Evolutionary conservation across 2,329 filamentous ascomycete genomes (phyloP).

Genomic region (Cercospora janseana): DNA sequence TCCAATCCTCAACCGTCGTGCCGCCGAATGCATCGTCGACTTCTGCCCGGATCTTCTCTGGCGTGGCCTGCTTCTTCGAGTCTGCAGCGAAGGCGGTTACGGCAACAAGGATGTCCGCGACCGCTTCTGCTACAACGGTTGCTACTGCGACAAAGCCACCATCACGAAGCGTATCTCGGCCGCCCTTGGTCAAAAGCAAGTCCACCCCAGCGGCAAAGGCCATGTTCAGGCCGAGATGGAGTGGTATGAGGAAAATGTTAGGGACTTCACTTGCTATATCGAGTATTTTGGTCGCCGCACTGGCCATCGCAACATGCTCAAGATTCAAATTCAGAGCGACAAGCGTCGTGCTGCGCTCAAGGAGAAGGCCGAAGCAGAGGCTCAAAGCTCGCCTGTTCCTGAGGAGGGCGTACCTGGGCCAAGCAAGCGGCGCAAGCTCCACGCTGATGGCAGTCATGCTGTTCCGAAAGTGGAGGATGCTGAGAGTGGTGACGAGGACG

Average conservation of each 20-base stretch:
- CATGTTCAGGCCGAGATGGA: conserved; percentile 26
- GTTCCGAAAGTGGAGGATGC: conserved; percentile 14
- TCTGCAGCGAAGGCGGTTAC: conserved; percentile 34
- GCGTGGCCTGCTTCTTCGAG: conserved; percentile 38
- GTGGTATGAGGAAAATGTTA: conserved; percentile 32
- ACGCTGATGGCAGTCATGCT: conserved; percentile 11
- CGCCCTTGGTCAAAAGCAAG: conserved; percentile 38
- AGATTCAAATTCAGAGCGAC: conserved; percentile 28
- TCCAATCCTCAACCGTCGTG: conserved; percentile 32
- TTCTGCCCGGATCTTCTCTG: conserved; percentile 40
- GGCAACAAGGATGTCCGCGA: conserved; percentile 38
- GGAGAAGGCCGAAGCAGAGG: conserved; percentile 5
- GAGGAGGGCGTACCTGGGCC: conserved; percentile 14
- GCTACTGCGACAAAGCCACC: conserved; percentile 37
- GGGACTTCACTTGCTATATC: conserved; percentile 32
- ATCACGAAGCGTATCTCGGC: conserved; percentile 39
- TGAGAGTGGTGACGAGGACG: conserved; percentile 18
- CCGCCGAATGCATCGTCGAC: conserved; percentile 39
- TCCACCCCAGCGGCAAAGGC: conserved; percentile 28
- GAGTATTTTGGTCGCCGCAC: conserved; percentile 32
- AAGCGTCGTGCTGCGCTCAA: conserved; percentile 22
- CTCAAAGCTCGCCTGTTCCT: not conserved
- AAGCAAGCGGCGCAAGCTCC: conserved; percentile 23
- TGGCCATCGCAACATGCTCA: conserved; percentile 31
- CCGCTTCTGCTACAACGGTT: conserved; percentile 38